phyloP scores from a whole-genome alignment of 1,284 basidiomycete species.

The Psilocybe mexicana region DNA sequence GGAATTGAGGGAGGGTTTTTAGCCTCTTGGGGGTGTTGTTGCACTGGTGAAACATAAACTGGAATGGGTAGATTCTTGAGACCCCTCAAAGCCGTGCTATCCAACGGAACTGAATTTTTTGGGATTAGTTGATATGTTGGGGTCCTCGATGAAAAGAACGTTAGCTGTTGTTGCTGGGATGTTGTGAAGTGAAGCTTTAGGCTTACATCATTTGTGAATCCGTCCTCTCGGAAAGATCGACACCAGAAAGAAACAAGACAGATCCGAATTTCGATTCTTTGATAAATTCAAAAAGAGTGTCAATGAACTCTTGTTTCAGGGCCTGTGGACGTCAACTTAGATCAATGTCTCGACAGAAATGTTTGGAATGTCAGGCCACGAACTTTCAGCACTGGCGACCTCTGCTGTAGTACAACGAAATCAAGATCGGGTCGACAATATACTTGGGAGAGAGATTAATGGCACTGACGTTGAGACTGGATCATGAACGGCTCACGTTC shows the following conservation, averaged over 20 bases:
- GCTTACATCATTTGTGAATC: slow-evolving; percentile 73
- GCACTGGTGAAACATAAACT: slow-evolving; percentile 47
- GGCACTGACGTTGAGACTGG: slow-evolving; percentile 3
- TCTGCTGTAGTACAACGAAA: slow-evolving; percentile 68
- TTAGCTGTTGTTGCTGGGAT: slow-evolving; percentile 14
- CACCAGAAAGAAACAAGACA: slow-evolving; percentile 66
- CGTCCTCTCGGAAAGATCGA: slow-evolving; percentile 72
- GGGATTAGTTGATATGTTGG: slow-evolving; percentile 60
- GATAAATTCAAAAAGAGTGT: slow-evolving; percentile 57
- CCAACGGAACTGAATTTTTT: slow-evolving; percentile 37
- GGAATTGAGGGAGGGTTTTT: slow-evolving; percentile 38
- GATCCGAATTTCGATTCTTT: slow-evolving; percentile 46
- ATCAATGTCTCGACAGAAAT: background rate
- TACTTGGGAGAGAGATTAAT: slow-evolving; percentile 41
- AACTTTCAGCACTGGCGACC: slow-evolving; percentile 77
- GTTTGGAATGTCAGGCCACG: slow-evolving; percentile 8
- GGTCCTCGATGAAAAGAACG: slow-evolving; percentile 38
- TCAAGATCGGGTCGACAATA: slow-evolving; percentile 54
- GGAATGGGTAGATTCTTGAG: slow-evolving; percentile 49
- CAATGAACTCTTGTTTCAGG: slow-evolving; percentile 67
- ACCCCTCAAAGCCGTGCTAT: slow-evolving; percentile 38
- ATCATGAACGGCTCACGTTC: slow-evolving; percentile 56
- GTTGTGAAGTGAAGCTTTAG: slow-evolving; percentile 27
- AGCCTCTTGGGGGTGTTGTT: slow-evolving; percentile 35
- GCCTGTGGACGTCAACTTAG: slow-evolving; percentile 39